Conservation (phyloP, 495 filamentous ascomycete genomes). For the Penicillium maclennaniae region DNA sequence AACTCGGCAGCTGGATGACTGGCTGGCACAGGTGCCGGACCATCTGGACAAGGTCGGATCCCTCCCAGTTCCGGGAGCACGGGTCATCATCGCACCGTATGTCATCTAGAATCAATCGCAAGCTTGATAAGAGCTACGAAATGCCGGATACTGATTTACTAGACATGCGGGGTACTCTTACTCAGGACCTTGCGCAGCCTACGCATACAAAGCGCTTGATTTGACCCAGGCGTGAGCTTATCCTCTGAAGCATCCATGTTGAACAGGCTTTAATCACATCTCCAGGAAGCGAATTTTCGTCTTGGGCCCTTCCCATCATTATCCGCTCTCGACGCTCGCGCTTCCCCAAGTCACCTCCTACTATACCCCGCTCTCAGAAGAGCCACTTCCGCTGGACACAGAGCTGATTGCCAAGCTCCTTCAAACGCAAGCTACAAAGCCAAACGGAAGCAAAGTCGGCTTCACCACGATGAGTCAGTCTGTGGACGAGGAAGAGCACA, state of each 20-base stretch:
- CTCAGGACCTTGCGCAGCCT: conserved; percentile 89
- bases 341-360: conserved; percentile 73
- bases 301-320: conserved; percentile 89
- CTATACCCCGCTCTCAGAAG: conserved; percentile 78
- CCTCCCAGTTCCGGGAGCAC: conserved; percentile 71
- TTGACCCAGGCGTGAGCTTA: conserved; percentile 65
- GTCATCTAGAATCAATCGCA: conserved; percentile 27
- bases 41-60: conserved; percentile 52
- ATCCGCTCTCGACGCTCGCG: conserved; percentile 72
- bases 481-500: conserved; percentile 85
- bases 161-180: conserved; percentile 97
- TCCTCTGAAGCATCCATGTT: not conserved
- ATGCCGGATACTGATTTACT: conserved; percentile 10
- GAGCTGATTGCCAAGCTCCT: conserved; percentile 60
- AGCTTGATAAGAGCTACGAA: not conserved
- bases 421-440: conserved; percentile 37
- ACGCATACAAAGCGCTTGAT: conserved; percentile 90
- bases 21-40: conserved; percentile 68
- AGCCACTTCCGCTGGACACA: conserved; percentile 68
- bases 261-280: conserved; percentile 3
- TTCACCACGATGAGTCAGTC: conserved; percentile 71
- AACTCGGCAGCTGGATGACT: conserved; percentile 68
- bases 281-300: conserved; percentile 84
- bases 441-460: conserved; percentile 34
- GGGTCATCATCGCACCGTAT: conserved; percentile 95